Evolutionary conservation across 257 asterid genomes (phyloP), one percentile per base, ranked within the genome.

Genomic region (Prunella vulgaris): DNA sequence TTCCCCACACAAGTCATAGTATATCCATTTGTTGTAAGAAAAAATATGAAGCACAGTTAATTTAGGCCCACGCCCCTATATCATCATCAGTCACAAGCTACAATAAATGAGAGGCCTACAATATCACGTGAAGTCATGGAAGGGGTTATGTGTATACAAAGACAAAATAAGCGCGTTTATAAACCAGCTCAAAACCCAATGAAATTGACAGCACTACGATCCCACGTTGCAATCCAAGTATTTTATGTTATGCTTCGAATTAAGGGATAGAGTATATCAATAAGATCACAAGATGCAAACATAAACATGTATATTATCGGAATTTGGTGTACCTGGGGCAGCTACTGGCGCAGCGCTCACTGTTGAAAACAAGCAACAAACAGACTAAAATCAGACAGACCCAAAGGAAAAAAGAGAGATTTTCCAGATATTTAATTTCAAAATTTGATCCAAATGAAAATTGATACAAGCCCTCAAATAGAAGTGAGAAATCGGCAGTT

Each of bases 261-360:
- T 49, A 17, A 4, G 56, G 3, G 4, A 49, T 2, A 17, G 25
- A 49, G 56, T 2, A 20, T 21, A 52, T 20, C 59, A 27, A 52
- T 52, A n/a, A 27, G 63, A 57, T 57, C 21, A n/a, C 9, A 46
- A n/a, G 9, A 57, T 27, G 3, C 53, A 24, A 28, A 57, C 10
- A 57, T 14, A n/a, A 24, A 21, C 15, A 24, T 56, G 15, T 22
- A 56, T 70, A 53, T 32, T 10, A 48, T 38, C 46, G 27, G 76
- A 80, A 75, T 79, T 60, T 49, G 37, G 63, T 69, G 30, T 84
- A 89, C 96, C 96, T 69, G 96, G 94, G 13, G 90, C 84, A 69
- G 81, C 84, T 46, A 78, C 87, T n/a, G 72, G 10, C 18, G 61
- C 83, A 30, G 22, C 5, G 74, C 70, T 82, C 86, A 85, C 96